Evolutionary conservation across 2,329 filamentous ascomycete genomes (phyloP).

Genomic region (Arthrobotrys pseudoclavata): DNA sequence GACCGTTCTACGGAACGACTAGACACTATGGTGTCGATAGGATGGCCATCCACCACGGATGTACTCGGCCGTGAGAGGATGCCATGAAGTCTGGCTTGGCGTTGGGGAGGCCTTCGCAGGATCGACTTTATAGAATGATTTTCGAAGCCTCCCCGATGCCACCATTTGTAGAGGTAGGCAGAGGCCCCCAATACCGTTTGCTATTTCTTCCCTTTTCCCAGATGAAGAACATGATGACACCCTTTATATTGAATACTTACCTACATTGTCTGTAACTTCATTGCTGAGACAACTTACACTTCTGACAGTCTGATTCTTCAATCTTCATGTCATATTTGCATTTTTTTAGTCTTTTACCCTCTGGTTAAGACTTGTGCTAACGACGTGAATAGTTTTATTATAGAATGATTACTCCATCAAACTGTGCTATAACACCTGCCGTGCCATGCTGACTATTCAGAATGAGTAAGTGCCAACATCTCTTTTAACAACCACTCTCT

Average conservation of each 20-base stretch:
- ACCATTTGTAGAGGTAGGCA: slow-evolving; percentile 18
- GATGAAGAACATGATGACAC: slow-evolving; percentile 58
- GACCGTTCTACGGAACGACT: background rate
- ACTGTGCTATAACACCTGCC: background rate
- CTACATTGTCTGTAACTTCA: slow-evolving; percentile 60
- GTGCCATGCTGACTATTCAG: background rate
- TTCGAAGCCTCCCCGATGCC: background rate
- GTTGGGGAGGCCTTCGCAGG: background rate
- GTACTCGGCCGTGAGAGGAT: background rate
- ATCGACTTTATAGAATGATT: background rate
- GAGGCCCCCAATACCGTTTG: background rate
- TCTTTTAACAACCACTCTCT: slow-evolving; percentile 9
- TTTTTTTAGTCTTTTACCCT: background rate
- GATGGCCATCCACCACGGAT: background rate
- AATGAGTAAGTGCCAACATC: slow-evolving; percentile 32
- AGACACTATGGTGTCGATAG: background rate
- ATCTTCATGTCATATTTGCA: slow-evolving; percentile 8
- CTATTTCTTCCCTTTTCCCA: background rate
- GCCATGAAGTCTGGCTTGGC: background rate
- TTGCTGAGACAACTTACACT: slow-evolving; percentile 58
- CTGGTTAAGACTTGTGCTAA: slow-evolving; percentile 26
- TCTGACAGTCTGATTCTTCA: slow-evolving; percentile 60
- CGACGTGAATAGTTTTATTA: slow-evolving; percentile 12
- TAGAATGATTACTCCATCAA: background rate
- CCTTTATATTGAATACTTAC: slow-evolving; percentile 59